Evolutionary conservation across 345 rosid genomes (phyloP).

Genomic region (Diplotaxis tenuifolia): DNA sequence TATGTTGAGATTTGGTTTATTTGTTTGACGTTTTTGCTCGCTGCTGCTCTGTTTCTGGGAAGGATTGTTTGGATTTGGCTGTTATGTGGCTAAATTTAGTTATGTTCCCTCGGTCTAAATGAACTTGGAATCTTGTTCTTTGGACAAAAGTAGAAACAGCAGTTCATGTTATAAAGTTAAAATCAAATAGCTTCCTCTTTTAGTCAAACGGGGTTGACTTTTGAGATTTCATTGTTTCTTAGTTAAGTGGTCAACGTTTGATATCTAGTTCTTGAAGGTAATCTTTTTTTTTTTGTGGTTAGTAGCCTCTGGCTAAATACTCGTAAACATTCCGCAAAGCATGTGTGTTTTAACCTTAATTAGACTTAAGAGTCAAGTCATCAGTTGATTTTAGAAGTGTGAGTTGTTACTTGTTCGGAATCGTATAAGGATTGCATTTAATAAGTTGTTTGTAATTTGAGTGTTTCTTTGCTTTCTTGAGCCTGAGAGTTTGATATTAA

Average conservation of each 20-base stretch:
- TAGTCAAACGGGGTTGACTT: neutral
- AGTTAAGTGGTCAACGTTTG: neutral
- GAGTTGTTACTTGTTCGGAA: neutral
- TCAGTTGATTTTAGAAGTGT: neutral
- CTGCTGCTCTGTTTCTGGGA: neutral
- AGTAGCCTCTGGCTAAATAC: neutral
- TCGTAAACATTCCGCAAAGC: neutral
- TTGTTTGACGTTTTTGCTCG: neutral
- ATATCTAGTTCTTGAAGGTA: neutral
- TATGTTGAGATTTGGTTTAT: neutral
- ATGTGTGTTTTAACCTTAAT: neutral
- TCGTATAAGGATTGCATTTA: neutral
- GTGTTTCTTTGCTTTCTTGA: conserved; percentile 9
- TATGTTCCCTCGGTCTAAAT: conserved; percentile 11
- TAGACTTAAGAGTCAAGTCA: neutral
- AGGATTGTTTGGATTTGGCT: neutral
- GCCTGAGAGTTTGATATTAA: neutral
- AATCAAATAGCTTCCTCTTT: neutral
- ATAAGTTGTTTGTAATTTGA: neutral
- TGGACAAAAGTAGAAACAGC: conserved; percentile 7
- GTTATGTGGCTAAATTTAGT: neutral
- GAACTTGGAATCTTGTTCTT: conserved; percentile 6
- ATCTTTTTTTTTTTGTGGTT: neutral
- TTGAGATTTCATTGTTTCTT: neutral
- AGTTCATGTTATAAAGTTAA: neutral